Conservation (phyloP, 169 alveolate genomes). For the Plasmodium berghei region DNA sequence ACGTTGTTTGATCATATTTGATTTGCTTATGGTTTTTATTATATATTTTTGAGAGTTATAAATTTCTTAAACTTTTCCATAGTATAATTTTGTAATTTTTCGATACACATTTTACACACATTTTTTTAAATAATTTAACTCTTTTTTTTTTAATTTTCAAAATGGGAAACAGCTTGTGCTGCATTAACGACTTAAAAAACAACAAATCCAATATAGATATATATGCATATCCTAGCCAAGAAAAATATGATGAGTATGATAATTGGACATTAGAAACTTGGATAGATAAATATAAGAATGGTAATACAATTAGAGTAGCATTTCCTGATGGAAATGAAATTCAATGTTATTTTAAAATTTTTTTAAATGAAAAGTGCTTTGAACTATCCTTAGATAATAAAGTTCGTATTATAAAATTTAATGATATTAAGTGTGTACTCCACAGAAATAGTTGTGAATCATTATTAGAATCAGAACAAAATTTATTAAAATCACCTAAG, state of each 20-base stretch:
- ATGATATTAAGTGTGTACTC: slow-evolving; percentile 71
- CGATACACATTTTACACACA: background rate
- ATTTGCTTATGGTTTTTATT: too few relatives aligned
- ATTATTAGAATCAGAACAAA: slow-evolving; percentile 66
- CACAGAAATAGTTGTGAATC: slow-evolving; percentile 71
- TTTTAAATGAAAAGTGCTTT: slow-evolving; percentile 39
- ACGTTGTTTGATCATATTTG: too few relatives aligned
- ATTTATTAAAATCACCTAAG: slow-evolving; percentile 64
- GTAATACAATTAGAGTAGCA: slow-evolving; percentile 65
- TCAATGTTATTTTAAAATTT: slow-evolving; percentile 67
- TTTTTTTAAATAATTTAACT: slow-evolving; percentile 7
- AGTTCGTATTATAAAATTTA: slow-evolving; percentile 69
- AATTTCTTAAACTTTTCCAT: background rate
- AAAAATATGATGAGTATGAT: slow-evolving; percentile 53
- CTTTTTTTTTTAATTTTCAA: slow-evolving; percentile 11
- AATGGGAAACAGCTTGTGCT: slow-evolving; percentile 64
- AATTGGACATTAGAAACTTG: slow-evolving; percentile 64
- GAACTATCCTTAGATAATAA: slow-evolving; percentile 72
- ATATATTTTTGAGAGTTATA: too few relatives aligned
- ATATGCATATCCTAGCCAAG: slow-evolving; percentile 16
- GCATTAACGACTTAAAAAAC: slow-evolving; percentile 51
- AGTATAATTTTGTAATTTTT: slow-evolving; percentile 11
- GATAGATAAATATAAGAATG: slow-evolving; percentile 66
- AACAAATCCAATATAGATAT: slow-evolving; percentile 62
- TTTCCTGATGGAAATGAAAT: slow-evolving; percentile 78